Conservation (phyloP, 2,329 filamentous ascomycete genomes). For the Furcasterigmium sp. region DNA sequence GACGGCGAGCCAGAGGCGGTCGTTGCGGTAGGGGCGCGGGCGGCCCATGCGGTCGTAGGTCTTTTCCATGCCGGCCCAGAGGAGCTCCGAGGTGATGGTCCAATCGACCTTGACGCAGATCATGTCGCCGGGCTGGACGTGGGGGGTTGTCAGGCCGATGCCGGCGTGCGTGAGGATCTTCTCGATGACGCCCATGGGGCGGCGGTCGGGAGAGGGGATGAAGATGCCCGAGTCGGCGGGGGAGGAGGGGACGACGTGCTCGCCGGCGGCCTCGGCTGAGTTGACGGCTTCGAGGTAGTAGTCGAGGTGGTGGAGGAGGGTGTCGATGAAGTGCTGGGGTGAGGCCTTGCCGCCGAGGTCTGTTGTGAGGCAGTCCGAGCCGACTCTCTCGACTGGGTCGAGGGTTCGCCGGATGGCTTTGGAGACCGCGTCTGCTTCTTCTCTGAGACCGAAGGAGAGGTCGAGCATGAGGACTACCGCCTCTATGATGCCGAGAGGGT, state of each 20-base stretch:
- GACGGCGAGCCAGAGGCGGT: slow-evolving; percentile 43
- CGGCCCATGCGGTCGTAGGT: slow-evolving; percentile 31
- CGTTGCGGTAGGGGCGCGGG: slow-evolving; percentile 41
- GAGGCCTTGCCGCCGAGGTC: slow-evolving; percentile 10
- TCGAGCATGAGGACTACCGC: slow-evolving; percentile 9
- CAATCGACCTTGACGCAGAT: slow-evolving; percentile 38
- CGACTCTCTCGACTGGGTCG: slow-evolving; percentile 10
- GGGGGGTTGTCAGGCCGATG: slow-evolving; percentile 19
- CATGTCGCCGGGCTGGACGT: slow-evolving; percentile 29
- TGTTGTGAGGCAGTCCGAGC: slow-evolving; percentile 4
- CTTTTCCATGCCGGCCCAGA: slow-evolving; percentile 35
- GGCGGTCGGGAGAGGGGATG: too few relatives aligned
- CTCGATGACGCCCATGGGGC: slow-evolving; percentile 33
- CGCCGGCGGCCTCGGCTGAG: slow-evolving; percentile 5
- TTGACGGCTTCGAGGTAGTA: slow-evolving; percentile 11
- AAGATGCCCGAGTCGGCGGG: slow-evolving; percentile 4
- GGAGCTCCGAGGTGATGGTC: slow-evolving; percentile 36
- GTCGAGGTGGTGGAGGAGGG: slow-evolving; percentile 8
- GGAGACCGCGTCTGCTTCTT: slow-evolving; percentile 6
- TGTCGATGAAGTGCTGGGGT: slow-evolving; percentile 6
- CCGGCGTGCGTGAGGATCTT: slow-evolving; percentile 37
- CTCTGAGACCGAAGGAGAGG: slow-evolving; percentile 2
- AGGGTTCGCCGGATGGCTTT: slow-evolving; percentile 12
- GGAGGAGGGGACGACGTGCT: neutral
- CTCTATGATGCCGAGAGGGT: slow-evolving; percentile 8